Evolutionary conservation across 371 early-diverging fungal species (phyloP).

Genomic region (Mortierella sp.): DNA sequence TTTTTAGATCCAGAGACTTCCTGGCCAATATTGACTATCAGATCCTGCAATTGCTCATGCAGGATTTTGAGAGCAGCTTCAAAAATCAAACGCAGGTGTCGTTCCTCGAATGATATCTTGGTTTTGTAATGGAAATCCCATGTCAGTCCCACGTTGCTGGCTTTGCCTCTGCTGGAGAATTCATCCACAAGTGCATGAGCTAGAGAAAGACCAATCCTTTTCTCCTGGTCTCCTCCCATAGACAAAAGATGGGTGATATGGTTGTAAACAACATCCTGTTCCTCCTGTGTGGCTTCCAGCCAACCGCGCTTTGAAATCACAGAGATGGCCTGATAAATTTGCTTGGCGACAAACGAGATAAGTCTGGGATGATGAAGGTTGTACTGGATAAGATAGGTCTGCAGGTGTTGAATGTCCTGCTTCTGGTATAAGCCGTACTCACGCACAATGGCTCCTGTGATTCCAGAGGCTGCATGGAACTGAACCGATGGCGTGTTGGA

Average conservation of each 20-base stretch:
- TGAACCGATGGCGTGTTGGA: conserved; percentile 68
- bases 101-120: conserved; percentile 74
- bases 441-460: conserved; percentile 68
- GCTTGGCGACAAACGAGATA: conserved; percentile 50
- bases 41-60: conserved; percentile 57
- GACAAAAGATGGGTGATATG: conserved; percentile 66
- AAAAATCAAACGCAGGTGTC: conserved; percentile 61
- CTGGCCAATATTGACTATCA: conserved; percentile 33
- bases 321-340: conserved; percentile 60
- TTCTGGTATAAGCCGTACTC: conserved; percentile 71
- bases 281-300: conserved; percentile 67
- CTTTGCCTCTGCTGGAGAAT: conserved; percentile 71
- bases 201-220: conserved; percentile 65
- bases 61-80: conserved; percentile 61
- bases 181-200: conserved; percentile 74
- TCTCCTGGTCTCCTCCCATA: conserved; percentile 62
- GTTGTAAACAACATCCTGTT: conserved; percentile 66
- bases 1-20: conserved; percentile 49
- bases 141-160: conserved; percentile 72
- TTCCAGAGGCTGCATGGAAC: conserved; percentile 73
- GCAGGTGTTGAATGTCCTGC: conserved; percentile 62
- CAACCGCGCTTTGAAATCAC: conserved; percentile 77
- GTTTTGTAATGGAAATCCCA: conserved; percentile 79
- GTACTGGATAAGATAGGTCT: conserved; percentile 70
- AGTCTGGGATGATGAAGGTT: conserved; percentile 60